Percentiles rank a stretch among this genome's conserved stretches.
Conservation (phyloP, 805 yeast species). For the Sugiyamaella floridensis region DNA sequence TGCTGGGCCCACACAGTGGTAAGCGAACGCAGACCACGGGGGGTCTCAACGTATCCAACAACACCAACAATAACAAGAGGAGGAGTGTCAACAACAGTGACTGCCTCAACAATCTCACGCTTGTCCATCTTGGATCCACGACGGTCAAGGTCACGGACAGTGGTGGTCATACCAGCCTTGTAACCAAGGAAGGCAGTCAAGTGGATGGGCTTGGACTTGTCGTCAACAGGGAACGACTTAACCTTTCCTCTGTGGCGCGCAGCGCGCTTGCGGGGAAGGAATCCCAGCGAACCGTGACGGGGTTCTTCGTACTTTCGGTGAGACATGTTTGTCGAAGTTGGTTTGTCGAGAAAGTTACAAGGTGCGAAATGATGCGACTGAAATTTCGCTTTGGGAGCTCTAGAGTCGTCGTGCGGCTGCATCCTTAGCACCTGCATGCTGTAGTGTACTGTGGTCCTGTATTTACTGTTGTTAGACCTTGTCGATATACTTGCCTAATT, state of each 20-base stretch:
- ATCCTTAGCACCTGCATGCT: not conserved
- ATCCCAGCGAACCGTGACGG: slow-evolving; percentile 99
- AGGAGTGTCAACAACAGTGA: slow-evolving; percentile 98
- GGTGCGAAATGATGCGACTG: not conserved
- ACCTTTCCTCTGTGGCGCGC: slow-evolving; percentile 97
- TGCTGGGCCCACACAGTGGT: slow-evolving; percentile 99
- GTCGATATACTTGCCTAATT: not conserved
- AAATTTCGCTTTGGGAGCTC: not conserved
- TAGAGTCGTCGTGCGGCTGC: not conserved
- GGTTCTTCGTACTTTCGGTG: slow-evolving; percentile 99
- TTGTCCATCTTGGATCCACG: slow-evolving; percentile 99
- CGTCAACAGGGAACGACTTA: slow-evolving; percentile 99
- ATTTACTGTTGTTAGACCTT: no score
- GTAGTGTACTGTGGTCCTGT: not conserved
- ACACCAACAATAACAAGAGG: slow-evolving; percentile 99
- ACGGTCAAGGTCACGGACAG: slow-evolving; percentile 99
- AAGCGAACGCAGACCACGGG: slow-evolving; percentile 99
- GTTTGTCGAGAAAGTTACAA: not conserved
- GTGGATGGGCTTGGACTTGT: slow-evolving; percentile 94
- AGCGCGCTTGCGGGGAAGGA: slow-evolving; percentile 99
- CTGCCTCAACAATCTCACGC: slow-evolving; percentile 99
- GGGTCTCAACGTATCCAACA: slow-evolving; percentile 99
- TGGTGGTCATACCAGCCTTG: slow-evolving; percentile 99
- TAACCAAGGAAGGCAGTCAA: slow-evolving; percentile 99
- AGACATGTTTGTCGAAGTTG: slow-evolving; percentile 54